Conservation (phyloP, 2,329 filamentous ascomycete species). For the Pseudopyricularia javanii region DNA sequence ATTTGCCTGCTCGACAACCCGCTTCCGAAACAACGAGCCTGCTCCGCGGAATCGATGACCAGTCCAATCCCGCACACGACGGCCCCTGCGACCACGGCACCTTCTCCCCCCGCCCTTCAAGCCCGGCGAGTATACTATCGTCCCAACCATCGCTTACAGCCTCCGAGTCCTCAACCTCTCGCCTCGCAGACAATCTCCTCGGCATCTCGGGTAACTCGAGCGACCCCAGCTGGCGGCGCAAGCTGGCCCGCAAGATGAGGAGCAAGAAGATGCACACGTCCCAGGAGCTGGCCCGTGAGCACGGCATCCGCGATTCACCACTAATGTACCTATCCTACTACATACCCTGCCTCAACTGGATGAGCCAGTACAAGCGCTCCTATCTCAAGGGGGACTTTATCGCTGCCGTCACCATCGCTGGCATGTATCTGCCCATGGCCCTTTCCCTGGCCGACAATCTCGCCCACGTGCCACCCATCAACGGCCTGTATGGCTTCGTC, state of each 20-base stretch:
- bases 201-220: constrained; percentile 25
- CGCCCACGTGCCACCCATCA: constrained; percentile 83
- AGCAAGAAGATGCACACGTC: constrained; percentile 60
- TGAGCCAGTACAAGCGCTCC: constrained; percentile 69
- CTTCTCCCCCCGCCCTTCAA: constrained; percentile 56
- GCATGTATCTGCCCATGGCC: constrained; percentile 96
- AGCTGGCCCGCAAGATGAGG: constrained; percentile 15
- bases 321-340: constrained; percentile 91
- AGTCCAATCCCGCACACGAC: constrained; percentile 27
- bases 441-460: constrained; percentile 88
- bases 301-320: constrained; percentile 61
- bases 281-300: constrained; percentile 55
- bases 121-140: constrained; percentile 24
- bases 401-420: constrained; percentile 89
- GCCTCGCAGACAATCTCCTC: constrained; percentile 25
- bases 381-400: constrained; percentile 80
- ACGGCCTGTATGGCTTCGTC: constrained; percentile 87
- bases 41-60: constrained; percentile 21
- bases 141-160: constrained; percentile 16
- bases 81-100: constrained; percentile 59
- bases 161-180: constrained; percentile 20
- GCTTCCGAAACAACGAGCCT: constrained; percentile 39
- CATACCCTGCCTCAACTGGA: constrained; percentile 82
- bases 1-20: constrained; percentile 6
- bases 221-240: constrained; percentile 33